Base-by-base conservation (phyloP, 768 basidiomycete species). In the Serendipita indica region DNA sequence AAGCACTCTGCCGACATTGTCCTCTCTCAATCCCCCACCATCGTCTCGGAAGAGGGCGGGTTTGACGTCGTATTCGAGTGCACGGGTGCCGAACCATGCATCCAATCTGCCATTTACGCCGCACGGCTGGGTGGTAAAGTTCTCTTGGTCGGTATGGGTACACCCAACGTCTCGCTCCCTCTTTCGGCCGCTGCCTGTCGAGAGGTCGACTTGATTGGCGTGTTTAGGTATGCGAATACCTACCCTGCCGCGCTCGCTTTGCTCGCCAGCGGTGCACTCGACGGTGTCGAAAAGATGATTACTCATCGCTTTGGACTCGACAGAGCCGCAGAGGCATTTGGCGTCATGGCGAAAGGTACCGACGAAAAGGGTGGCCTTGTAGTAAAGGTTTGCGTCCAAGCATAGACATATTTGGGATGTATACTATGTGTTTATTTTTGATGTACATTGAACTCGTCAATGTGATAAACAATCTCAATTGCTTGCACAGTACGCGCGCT, bases 21-120 rank as follows among this genome's bases (percentile, higher is more conserved):
- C 12, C 10, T 54, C 20, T 16, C 20, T 27, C 16, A 6, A 16
- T n/a, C 49, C 7, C 20, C 20, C 20, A 54, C 30, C 27, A 61
- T 41, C 30, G 62, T 7, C 16, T n/a, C 18, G 5, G 30, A 54
- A 14, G 45, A 46, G 45, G 83, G 89, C 27, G 94, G 94, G 30
- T 94, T 90, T 71, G 91, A 96, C 69, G 75, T 88, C 66, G 84
- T 97, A 52, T 88, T 93, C 66, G 93, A 98, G 70, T 98, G 93
- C 71, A 92, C 91, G 12, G 93, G 93, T 62, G 90, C 89, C 1
- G 91, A 94, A 69, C 76, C 81, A 33, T 89, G 87, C 67, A 89
- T 94, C 67, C 90, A 94, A 68, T 83, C 89, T 81, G 84, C 87
- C 56, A 77, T 93, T 62, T 81, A 87, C 72, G 80, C 83, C 65